Evolutionary conservation across 2,329 filamentous ascomycete genomes (phyloP).

Genomic region (Anthostomella pinea): DNA sequence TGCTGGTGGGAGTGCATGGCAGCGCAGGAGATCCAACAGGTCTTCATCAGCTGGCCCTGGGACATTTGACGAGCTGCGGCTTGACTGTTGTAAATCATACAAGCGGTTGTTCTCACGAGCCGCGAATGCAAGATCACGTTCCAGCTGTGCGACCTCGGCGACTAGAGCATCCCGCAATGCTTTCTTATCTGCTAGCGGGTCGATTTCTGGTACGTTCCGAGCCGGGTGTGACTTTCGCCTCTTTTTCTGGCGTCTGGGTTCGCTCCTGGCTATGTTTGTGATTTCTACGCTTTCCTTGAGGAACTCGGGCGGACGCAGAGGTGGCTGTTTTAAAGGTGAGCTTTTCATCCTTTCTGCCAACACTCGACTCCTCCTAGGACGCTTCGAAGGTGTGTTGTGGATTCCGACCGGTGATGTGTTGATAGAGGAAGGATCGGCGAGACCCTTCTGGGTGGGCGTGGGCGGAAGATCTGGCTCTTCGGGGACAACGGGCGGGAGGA

Average conservation of each 20-base stretch:
- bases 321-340: constrained; percentile 49
- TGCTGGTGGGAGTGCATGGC: constrained; percentile 39
- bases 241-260: constrained; percentile 14
- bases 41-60: constrained; percentile 32
- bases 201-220: constrained; percentile 40
- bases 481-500: constrained; percentile 30
- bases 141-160: constrained; percentile 54
- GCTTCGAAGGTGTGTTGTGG: constrained; percentile 55
- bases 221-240: constrained; percentile 33
- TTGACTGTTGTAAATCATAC: constrained; percentile 39
- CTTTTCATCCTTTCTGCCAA: constrained; percentile 40
- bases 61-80: constrained; percentile 22
- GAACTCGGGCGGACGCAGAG: constrained; percentile 28
- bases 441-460: constrained; percentile 47
- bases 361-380: constrained; percentile 41
- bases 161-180: constrained; percentile 51
- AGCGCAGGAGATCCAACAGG: constrained; percentile 41
- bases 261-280: constrained; percentile 9
- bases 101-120: constrained; percentile 58
- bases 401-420: constrained; percentile 58
- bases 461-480: constrained; percentile 64
- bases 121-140: constrained; percentile 56
- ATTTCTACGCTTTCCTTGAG: constrained; percentile 12
- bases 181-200: constrained; percentile 48
- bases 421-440: constrained; percentile 48